Evolutionary conservation across 2,329 filamentous ascomycete species (phyloP), one percentile per base, ranked within the genome.

Genomic region (Emericellopsis cladophorae): DNA sequence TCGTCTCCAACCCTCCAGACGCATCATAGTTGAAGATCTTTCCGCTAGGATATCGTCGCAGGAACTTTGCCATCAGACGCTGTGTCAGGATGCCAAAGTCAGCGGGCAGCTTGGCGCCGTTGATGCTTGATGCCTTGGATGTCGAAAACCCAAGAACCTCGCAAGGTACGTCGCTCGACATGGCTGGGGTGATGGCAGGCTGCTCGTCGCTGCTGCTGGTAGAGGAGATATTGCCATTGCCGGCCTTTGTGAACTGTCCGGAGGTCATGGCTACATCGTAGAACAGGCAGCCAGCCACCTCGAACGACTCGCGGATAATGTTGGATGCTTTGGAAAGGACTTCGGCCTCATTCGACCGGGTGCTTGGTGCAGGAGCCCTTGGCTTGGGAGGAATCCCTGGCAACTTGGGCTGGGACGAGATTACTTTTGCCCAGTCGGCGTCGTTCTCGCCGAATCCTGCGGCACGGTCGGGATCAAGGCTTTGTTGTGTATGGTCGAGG

Each of bases 11-110:
- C 9, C 56, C 52, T 0, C 65, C 66, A 10, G 59, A 49, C 5
- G 54, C 54, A 12, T 61, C 62, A 24, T 65, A 66, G 38, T 62
- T 64, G 44, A 69, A 72, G 1, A 70, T 57, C 38, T 62, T 62
- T 0, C 70, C 70, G 8, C 56, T 51, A 0, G 68, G 68, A 42
- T 73, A 66, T 1, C 61, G 54, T 11, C 58, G 58, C 1, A 72
- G 49, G 6, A 73, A 56, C 2, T 53, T 54, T 1, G 55, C 50
- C 2, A 73, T 11, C 16, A 37, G 36, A 8, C 21, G n/a, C 36
- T 37, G 36, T 10, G 18, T 10, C 9, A 51, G 2, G 48, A 46
- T 10, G 49, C 43, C 4, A 48, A 40, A 9, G 49, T 42, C 0
- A 29, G 34, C 7, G 31, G 34, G 2, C 46, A 43, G 2, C 41